Evolutionary conservation across 148 eudicot species (phyloP).

Genomic region (Chenopodium quinoa): DNA sequence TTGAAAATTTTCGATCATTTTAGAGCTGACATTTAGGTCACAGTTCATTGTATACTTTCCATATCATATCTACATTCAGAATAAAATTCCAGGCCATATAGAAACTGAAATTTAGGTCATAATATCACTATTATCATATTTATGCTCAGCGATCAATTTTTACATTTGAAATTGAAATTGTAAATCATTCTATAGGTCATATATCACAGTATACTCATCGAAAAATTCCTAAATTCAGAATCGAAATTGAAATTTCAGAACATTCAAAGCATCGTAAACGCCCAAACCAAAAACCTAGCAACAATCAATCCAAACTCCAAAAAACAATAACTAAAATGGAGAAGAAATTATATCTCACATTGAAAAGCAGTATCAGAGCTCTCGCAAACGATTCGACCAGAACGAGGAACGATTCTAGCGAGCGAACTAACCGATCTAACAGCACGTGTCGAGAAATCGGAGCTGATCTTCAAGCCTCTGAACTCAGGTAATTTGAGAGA

Average conservation of each 20-base stretch:
- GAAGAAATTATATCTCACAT: conserved; percentile 34
- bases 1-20: not conserved
- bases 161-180: too few species aligned
- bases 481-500: conserved; percentile 40
- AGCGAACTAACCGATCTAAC: conserved; percentile 27
- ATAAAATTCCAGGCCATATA: too few species aligned
- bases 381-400: conserved; percentile 58
- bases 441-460: conserved; percentile 25
- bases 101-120: too few species aligned
- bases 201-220: too few species aligned
- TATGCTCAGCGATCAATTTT: too few species aligned
- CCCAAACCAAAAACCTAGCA: not conserved
- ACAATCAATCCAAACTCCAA: not conserved
- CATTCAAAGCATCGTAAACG: not conserved
- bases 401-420: conserved; percentile 33
- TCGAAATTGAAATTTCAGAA: not conserved
- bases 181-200: too few species aligned
- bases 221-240: too few species aligned
- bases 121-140: too few species aligned
- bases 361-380: conserved; percentile 65
- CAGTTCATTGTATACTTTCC: too few species aligned
- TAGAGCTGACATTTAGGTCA: not conserved
- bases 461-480: conserved; percentile 40
- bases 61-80: too few species aligned
- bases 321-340: not conserved